These are phyloP conservation scores for Mucor irregularis DNA, from an alignment of 371 early-diverging fungal genomes.

Conservation along the genomic window DNA sequence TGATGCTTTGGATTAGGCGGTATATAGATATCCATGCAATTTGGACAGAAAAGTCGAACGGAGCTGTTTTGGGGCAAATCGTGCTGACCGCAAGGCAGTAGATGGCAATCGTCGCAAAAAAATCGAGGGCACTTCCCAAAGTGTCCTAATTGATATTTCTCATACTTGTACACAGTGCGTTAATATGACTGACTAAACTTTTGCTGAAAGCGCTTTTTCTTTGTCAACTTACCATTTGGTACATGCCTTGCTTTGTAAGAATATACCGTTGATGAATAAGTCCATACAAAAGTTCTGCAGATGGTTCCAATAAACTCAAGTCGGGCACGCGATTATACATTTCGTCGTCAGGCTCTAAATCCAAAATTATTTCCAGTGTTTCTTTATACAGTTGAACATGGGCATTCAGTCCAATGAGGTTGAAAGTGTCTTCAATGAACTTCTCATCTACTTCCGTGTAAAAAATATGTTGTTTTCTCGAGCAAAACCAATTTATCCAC, in stretches of 20 bases:
- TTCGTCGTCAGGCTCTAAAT: slow-evolving; percentile 68
- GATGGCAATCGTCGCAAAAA: slow-evolving; percentile 67
- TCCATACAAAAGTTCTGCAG: slow-evolving; percentile 72
- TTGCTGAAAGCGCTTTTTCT: background rate
- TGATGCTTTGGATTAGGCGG: slow-evolving; percentile 72
- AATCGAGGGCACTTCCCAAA: slow-evolving; percentile 88
- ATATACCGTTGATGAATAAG: slow-evolving; percentile 86
- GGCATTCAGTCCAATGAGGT: slow-evolving; percentile 82
- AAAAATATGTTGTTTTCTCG: slow-evolving; percentile 73
- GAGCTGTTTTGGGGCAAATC: slow-evolving; percentile 64
- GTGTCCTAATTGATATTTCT: slow-evolving; percentile 69
- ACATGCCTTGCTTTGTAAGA: slow-evolving; percentile 73
- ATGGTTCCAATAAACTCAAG: slow-evolving; percentile 40
- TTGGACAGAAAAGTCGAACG: slow-evolving; percentile 81
- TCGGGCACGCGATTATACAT: slow-evolving; percentile 45
- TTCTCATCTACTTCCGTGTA: slow-evolving; percentile 82
- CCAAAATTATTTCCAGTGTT: slow-evolving; percentile 83
- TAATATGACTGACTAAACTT: no score
- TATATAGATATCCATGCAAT: slow-evolving; percentile 85
- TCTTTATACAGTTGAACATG: slow-evolving; percentile 78
- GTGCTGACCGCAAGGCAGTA: slow-evolving; percentile 83
- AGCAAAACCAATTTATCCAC: slow-evolving; percentile 94
- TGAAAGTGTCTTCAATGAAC: slow-evolving; percentile 92
- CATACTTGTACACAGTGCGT: slow-evolving; percentile 62
- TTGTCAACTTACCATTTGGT: slow-evolving; percentile 61